Evolutionary conservation across 257 asterid species (phyloP), one percentile per base, ranked within the genome.

Genomic region (Lycium ferocissimum): DNA sequence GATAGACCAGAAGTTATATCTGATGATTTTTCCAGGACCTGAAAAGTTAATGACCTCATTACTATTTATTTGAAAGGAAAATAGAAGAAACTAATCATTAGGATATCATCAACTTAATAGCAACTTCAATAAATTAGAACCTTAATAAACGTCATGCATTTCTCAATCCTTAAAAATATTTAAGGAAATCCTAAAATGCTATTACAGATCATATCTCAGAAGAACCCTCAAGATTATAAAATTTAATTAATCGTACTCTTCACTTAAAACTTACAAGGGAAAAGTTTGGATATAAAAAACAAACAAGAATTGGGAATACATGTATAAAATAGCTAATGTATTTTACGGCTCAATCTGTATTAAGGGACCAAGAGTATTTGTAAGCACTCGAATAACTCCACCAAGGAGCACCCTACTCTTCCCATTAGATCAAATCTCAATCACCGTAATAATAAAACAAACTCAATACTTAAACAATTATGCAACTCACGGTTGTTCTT

Each of bases 301-400:
- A 59, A 59, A 18, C 12, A 18, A 59, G 66, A 40, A 35, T 56
- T 4, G 65, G 81, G 85, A 90, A 88, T 84, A 61, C 99, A 96
- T 94, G 98, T 59, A 96, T 97, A 79, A 98, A 98, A 86, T 95
- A 95, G 90, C 99, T 95, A 81, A 95, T 95, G 87, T 95, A 95
- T 86, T 95, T 95, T 86, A 95, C 87, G 0, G 99, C 97, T 95
- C 98, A 81, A 95, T 95, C 82, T 98, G 98, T 98, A 95, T 92
- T 84, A 97, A 98, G 1, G 99, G 99, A 35, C 98, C 98, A 82
- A 95, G 93, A 0, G 98, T 92, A 84, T 95, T 95, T 10, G 98
- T 93, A 67, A 88, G 98, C 99, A 89, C 99, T 93, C 99, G 98
- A 96, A 65, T 94, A 94, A 89, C 94, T 94, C 99, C 98, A 93